Conservation (phyloP, 345 rosid species). For the Sisymbrium altissimum region DNA sequence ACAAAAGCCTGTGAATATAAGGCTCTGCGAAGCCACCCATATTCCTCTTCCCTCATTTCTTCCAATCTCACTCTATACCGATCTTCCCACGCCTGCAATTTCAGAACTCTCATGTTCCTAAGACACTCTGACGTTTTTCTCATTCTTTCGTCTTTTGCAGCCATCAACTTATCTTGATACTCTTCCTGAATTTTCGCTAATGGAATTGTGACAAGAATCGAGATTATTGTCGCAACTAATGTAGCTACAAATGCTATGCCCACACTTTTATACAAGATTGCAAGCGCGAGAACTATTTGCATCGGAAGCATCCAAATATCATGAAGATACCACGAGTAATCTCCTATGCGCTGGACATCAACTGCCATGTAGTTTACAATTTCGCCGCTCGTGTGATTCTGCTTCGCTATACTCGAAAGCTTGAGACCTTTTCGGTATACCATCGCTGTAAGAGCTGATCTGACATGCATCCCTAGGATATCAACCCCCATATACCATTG, state of each 20-base stretch:
- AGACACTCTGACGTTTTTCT: slow-evolving; percentile 97
- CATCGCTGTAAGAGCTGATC: slow-evolving; percentile 97
- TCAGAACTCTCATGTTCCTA: slow-evolving; percentile 96
- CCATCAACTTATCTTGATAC: slow-evolving; percentile 92
- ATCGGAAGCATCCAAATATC: slow-evolving; percentile 99
- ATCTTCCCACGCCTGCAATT: slow-evolving; percentile 99
- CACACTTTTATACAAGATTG: slow-evolving; percentile 88
- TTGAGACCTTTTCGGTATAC: slow-evolving; percentile 89
- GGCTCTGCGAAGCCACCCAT: slow-evolving; percentile 87
- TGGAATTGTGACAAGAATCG: slow-evolving; percentile 80
- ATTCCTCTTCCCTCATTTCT: slow-evolving; percentile 92
- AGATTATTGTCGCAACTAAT: slow-evolving; percentile 79
- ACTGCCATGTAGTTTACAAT: slow-evolving; percentile 98
- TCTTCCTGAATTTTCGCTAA: slow-evolving; percentile 91
- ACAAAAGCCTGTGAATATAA: slow-evolving; percentile 98
- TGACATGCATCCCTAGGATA: slow-evolving; percentile 97
- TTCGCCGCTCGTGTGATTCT: slow-evolving; percentile 95
- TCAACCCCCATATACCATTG: slow-evolving; percentile 99
- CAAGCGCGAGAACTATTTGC: slow-evolving; percentile 96
- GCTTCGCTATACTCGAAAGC: slow-evolving; percentile 87
- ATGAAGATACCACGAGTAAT: slow-evolving; percentile 97
- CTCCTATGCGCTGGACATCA: slow-evolving; percentile 97
- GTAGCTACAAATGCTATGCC: slow-evolving; percentile 95
- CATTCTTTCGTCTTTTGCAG: slow-evolving; percentile 99
- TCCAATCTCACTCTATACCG: slow-evolving; percentile 71